phyloP scores from a whole-genome alignment of 2,329 filamentous ascomycete genomes.

The Fusarium nelsonii region DNA sequence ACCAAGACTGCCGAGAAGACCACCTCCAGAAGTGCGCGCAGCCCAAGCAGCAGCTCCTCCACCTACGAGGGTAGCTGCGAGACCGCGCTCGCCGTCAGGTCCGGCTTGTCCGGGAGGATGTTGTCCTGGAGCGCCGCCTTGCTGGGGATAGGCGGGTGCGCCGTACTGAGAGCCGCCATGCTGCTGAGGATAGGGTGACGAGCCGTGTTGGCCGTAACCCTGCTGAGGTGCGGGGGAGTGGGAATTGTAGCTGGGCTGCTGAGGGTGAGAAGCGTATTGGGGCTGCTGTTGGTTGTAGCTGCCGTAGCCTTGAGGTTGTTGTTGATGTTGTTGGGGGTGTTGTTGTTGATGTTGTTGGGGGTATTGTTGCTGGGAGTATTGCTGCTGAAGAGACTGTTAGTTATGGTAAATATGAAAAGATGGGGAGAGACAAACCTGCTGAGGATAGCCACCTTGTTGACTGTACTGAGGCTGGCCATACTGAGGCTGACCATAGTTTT shows the following conservation, averaged over 20 bases:
- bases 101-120: constrained; percentile 47
- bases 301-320: constrained; percentile 27
- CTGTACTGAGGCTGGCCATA: constrained; percentile 41
- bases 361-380: constrained; percentile 43
- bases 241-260: constrained; percentile 45
- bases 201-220: constrained; percentile 39
- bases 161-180: constrained; percentile 42
- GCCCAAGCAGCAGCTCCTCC: constrained; percentile 67
- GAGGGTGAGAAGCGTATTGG: constrained; percentile 41
- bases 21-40: constrained; percentile 66
- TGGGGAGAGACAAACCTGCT: constrained; percentile 43
- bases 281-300: constrained; percentile 43
- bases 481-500: constrained; percentile 41
- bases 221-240: constrained; percentile 45
- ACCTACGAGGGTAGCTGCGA: constrained; percentile 66
- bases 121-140: constrained; percentile 43
- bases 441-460: constrained; percentile 41
- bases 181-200: constrained; percentile 42
- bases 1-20: constrained; percentile 63
- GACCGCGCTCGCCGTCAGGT: constrained; percentile 63
- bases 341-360: constrained; percentile 8
- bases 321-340: constrained; percentile 17
- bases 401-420: not conserved
- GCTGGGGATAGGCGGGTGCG: constrained; percentile 44
- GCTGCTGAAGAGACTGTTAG: constrained; percentile 32